Percentiles rank a stretch among this genome's conserved stretches.
Evolutionary conservation across 2,329 filamentous ascomycete species (phyloP).

Genomic region (Amauroascus niger): DNA sequence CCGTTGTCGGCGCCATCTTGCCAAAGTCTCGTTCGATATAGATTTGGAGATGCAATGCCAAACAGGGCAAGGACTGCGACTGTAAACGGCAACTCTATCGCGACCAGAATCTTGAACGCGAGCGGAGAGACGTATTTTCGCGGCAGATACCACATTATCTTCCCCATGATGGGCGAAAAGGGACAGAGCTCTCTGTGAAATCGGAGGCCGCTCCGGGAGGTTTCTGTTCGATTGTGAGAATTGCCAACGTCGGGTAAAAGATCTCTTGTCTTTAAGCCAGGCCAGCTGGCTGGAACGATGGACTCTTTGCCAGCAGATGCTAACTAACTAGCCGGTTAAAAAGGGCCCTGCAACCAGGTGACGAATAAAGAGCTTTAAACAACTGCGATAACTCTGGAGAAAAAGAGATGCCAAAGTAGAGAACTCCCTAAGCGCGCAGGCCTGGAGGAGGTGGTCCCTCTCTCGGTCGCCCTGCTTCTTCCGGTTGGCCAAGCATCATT

Average conservation of each 20-base stretch:
- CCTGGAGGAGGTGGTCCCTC: not conserved
- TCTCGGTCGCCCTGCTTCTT: not conserved
- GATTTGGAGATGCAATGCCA: conserved; percentile 52
- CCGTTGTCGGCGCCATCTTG: conserved; percentile 51
- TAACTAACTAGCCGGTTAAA: no score
- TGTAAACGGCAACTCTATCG: conserved; percentile 48
- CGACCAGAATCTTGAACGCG: conserved; percentile 44
- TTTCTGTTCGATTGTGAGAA: not conserved
- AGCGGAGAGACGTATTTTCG: conserved; percentile 46
- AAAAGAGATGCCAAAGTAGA: not conserved
- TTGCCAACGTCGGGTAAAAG: not conserved
- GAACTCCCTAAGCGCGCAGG: conserved; percentile 7
- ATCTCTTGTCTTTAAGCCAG: conserved; percentile 11
- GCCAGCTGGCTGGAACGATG: conserved; percentile 13
- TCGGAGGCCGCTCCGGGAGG: not conserved
- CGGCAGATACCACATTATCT: conserved; percentile 33
- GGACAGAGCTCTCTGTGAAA: not conserved
- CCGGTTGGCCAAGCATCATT: not conserved
- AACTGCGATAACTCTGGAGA: not conserved
- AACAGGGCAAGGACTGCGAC: conserved; percentile 50
- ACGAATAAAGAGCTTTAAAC: not conserved
- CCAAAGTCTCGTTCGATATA: conserved; percentile 54
- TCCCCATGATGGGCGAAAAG: conserved; percentile 10
- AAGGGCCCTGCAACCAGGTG: not conserved
- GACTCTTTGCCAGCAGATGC: not conserved